Conservation (phyloP, 495 filamentous ascomycete species). For the Tricharina praecox region DNA sequence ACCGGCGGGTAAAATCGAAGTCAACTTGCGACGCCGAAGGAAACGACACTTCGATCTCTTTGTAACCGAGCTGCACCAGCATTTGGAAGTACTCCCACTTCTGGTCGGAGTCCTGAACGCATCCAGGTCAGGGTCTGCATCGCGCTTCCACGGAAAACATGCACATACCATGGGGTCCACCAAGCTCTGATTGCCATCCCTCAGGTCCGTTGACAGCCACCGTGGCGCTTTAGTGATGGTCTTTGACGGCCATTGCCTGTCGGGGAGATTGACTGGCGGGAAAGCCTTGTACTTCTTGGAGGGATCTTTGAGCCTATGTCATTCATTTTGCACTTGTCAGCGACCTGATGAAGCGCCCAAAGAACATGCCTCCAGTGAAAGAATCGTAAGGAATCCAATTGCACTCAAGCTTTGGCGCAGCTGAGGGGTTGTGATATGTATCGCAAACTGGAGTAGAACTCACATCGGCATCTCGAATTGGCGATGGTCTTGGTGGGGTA, state of each 20-base stretch:
- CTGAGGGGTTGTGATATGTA: too few species aligned
- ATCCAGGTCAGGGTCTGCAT: too few species aligned
- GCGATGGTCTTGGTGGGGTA: too few species aligned
- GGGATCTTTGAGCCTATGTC: conserved; percentile 78
- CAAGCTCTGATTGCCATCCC: conserved; percentile 80
- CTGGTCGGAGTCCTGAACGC: conserved; percentile 66
- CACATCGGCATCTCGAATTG: too few species aligned
- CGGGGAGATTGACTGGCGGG: conserved; percentile 58
- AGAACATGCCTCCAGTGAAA: too few species aligned
- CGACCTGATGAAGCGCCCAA: too few species aligned
- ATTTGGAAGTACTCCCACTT: conserved; percentile 93
- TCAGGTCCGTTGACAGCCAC: conserved; percentile 72
- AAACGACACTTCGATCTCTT: conserved; percentile 95
- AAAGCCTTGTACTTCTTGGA: conserved; percentile 77
- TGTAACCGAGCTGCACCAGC: conserved; percentile 86
- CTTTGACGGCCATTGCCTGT: conserved; percentile 85
- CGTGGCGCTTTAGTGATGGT: conserved; percentile 60
- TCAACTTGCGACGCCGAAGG: conserved; percentile 87
- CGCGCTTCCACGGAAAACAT: too few species aligned
- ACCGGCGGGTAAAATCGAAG: conserved; percentile 80
- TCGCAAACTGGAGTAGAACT: too few species aligned
- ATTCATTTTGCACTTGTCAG: too few species aligned
- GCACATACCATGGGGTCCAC: conserved; percentile 68
- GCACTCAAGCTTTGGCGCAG: too few species aligned
- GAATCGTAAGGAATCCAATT: too few species aligned